These are phyloP conservation scores for Spathaspora passalidarum DNA, from an alignment of 805 yeast species.

Conservation along the genomic window DNA sequence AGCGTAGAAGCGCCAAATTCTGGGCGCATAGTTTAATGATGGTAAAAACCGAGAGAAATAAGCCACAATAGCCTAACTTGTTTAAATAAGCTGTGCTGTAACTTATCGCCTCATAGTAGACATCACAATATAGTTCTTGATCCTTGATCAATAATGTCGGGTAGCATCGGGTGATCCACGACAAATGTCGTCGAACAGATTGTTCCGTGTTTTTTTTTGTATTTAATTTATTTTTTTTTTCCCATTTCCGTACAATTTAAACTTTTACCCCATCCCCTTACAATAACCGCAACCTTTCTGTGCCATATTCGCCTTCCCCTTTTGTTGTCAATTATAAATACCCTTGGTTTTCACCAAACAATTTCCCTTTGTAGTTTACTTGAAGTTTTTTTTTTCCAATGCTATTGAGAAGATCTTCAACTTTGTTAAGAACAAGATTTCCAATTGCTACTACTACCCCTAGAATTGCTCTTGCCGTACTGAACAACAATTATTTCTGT, in stretches of 20 bases:
- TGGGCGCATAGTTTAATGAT: too few species aligned
- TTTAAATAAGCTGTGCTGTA: too few species aligned
- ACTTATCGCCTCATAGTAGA: too few species aligned
- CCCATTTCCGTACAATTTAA: not conserved
- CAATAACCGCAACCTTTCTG: not conserved
- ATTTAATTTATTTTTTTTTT: not conserved
- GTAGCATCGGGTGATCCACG: too few species aligned
- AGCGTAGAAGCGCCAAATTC: too few species aligned
- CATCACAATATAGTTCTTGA: too few species aligned
- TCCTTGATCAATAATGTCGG: too few species aligned
- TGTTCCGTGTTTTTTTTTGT: not conserved
- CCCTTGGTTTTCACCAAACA: not conserved
- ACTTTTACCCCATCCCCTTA: not conserved
- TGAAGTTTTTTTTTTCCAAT: not conserved
- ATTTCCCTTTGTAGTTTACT: not conserved
- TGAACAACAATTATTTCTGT: not conserved
- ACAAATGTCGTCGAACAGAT: not conserved
- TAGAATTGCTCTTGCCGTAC: not conserved
- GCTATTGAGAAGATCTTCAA: constrained; percentile 2
- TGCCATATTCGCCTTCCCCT: not conserved
- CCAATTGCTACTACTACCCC: not conserved
- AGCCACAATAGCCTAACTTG: too few species aligned
- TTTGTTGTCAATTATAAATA: not conserved
- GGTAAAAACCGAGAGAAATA: too few species aligned
- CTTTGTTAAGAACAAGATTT: constrained; percentile 2